Evolutionary conservation across 805 yeast species (phyloP), one percentile per base, ranked within the genome.

Genomic region (Lachancea fermentati): DNA sequence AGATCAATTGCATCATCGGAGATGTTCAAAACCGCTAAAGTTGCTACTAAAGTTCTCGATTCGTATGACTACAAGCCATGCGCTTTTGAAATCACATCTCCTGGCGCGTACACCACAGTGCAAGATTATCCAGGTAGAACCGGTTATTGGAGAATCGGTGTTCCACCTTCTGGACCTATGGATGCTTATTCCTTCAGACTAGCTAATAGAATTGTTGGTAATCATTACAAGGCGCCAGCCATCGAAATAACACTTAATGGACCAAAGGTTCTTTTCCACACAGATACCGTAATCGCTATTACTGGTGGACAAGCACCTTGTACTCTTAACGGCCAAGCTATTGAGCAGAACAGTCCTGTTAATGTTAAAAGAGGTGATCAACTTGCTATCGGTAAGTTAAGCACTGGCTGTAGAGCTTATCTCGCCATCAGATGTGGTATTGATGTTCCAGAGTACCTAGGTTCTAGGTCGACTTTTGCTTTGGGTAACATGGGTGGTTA

Each of bases 91-190:
- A 75, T 91, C 30, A 62, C 81, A 24, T 66, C 78, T 32, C 97
- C 97, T 2, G 98, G 98, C 54, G 91, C 96, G 31, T 87, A 87
- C 65, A 91, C 97, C 28, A 85, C 96, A 3, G 91, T 91, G 36
- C 98, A 91, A 68, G 98, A 93, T 64, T 93, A 80, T 63, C 95
- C 95, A 13, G 95, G 95, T 38, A 81, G 98, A 69, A 71, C 71
- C 40, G 82, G 87, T n/a, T 61, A 73, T 45, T 68, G 72, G 72
- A 63, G 69, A 53, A 60, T 67, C 41, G 98, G 98, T 61, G 97
- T 91, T 41, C 98, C 98, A 18, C 97, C 97, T 5, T 86, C 96
- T 30, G 98, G 98, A 34, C 96, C 97, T 44, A 93, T 91, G 97
- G 98, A 91, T 65, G 76, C 80, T 45, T 89, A 81, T 55, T 80